Conservation (phyloP, 2,329 filamentous ascomycete species). For the Raffaelea albimanens region DNA sequence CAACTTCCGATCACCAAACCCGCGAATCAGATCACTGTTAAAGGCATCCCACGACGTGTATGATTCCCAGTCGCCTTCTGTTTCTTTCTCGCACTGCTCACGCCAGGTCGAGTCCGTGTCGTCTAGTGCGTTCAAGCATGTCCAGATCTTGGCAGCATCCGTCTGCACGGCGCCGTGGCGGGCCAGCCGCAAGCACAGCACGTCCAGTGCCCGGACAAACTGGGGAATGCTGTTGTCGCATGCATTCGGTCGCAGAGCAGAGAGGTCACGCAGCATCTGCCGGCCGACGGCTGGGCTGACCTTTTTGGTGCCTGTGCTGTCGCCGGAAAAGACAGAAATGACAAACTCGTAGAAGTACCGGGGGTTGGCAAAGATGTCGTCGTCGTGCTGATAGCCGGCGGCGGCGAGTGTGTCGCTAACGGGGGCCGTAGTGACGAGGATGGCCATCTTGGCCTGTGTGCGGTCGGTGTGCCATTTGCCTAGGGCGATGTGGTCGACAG, state of each 20-base stretch:
- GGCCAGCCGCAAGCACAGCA: background rate
- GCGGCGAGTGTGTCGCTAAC: background rate
- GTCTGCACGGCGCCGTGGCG: background rate
- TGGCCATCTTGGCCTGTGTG: background rate
- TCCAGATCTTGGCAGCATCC: background rate
- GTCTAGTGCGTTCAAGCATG: slow-evolving; percentile 1
- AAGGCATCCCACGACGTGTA: background rate
- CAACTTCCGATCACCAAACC: too few relatives aligned
- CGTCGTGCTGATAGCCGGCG: background rate
- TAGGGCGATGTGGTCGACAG: background rate
- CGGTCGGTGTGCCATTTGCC: background rate
- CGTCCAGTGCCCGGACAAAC: background rate
- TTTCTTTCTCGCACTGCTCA: background rate
- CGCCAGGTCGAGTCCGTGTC: slow-evolving; percentile 1
- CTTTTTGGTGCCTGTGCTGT: background rate
- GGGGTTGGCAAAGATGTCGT: background rate
- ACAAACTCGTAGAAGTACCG: background rate
- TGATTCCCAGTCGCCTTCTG: background rate
- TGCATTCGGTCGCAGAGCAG: background rate
- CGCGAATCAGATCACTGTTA: too few relatives aligned
- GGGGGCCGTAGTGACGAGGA: background rate
- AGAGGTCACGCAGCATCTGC: background rate
- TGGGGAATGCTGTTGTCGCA: background rate
- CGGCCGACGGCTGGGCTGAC: background rate
- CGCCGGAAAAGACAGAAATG: too few relatives aligned